These are phyloP conservation scores for Acanthamoeba castellanii DNA, from an alignment of 208 protist genomes.

Conservation along the genomic window DNA sequence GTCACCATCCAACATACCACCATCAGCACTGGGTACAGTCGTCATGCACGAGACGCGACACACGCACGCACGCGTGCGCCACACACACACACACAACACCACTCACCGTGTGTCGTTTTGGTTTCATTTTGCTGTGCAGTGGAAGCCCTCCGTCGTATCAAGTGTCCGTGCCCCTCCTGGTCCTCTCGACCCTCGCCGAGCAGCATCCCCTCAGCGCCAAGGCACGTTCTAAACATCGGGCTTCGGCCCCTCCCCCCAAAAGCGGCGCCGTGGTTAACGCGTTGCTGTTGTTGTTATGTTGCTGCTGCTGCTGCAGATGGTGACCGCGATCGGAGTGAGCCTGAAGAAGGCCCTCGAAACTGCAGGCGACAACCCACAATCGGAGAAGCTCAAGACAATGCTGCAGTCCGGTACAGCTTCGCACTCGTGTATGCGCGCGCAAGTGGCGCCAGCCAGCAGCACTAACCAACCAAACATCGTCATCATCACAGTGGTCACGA, in stretches of 20 bases:
- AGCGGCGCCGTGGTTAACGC: no score
- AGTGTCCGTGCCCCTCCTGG: background rate
- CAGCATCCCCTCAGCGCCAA: background rate
- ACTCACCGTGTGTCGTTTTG: background rate
- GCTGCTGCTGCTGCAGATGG: background rate
- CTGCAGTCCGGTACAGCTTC: background rate
- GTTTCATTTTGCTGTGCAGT: background rate
- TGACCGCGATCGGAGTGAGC: slow-evolving; percentile 6
- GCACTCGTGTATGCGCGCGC: background rate
- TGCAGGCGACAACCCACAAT: background rate
- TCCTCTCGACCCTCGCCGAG: background rate
- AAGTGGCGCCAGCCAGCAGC: no score
- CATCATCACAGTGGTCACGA: background rate
- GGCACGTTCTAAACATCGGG: background rate
- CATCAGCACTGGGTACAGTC: background rate
- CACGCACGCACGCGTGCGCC: background rate
- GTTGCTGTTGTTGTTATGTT: no score
- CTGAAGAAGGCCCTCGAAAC: slow-evolving; percentile 3
- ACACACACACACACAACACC: background rate
- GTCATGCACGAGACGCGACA: background rate
- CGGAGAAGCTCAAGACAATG: background rate
- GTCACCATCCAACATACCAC: background rate
- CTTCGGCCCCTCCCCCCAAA: no score
- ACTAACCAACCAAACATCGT: background rate
- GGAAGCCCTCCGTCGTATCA: background rate